Conservation (phyloP, 2,329 filamentous ascomycete genomes). For the Penicillium brasilianum region DNA sequence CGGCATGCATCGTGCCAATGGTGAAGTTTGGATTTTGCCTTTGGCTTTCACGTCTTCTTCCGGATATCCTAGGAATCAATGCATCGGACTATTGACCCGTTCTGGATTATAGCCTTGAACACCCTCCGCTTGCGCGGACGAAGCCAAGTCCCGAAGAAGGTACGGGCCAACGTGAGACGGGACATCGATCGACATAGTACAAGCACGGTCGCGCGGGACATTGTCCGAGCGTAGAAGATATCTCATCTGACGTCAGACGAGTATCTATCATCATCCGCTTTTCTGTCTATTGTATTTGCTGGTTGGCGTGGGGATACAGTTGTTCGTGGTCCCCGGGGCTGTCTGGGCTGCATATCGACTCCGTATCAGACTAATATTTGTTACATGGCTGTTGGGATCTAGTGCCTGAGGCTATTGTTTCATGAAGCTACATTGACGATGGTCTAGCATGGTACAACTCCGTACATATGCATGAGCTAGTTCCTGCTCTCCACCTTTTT, state of each 20-base stretch:
- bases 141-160: not conserved
- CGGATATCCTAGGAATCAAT: not conserved
- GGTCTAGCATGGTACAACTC: too few relatives aligned
- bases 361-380: too few relatives aligned
- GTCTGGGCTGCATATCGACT: too few relatives aligned
- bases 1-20: not conserved
- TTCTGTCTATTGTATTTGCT: not conserved
- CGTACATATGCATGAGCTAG: not conserved
- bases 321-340: too few relatives aligned
- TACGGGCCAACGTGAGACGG: constrained; percentile 6
- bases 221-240: constrained; percentile 13
- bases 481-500: not conserved
- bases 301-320: not conserved
- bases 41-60: not conserved
- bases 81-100: not conserved
- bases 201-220: constrained; percentile 5
- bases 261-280: not conserved
- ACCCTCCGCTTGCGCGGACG: not conserved
- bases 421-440: too few relatives aligned
- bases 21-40: not conserved
- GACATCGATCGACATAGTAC: constrained; percentile 17
- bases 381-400: too few relatives aligned
- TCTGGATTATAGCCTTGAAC: not conserved
- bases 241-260: constrained; percentile 17
- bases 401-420: too few relatives aligned